phyloP scores from a whole-genome alignment of 768 basidiomycete genomes.

The Hericium coralloides region DNA sequence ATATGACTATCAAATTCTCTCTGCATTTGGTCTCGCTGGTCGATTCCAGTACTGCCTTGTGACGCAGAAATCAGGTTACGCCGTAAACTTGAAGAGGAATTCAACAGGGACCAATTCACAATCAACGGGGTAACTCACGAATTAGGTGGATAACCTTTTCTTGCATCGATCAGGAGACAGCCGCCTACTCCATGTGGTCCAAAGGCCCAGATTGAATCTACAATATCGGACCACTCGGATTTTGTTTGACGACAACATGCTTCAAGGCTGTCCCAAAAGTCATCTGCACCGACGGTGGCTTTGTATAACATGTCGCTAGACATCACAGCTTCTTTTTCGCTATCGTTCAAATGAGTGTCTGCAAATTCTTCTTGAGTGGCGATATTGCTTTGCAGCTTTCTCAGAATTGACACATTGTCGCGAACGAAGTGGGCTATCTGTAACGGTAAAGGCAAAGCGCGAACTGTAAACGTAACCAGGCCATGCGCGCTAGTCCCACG shows the following conservation, averaged over 20 bases:
- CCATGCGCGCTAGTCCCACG: slow-evolving; percentile 58
- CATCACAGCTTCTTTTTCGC: slow-evolving; percentile 35
- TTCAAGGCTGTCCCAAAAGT: slow-evolving; percentile 73
- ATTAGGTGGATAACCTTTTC: slow-evolving; percentile 34
- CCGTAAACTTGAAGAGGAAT: slow-evolving; percentile 35
- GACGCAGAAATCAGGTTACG: slow-evolving; percentile 35
- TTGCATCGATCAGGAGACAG: slow-evolving; percentile 76
- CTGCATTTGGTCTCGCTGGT: slow-evolving; percentile 13
- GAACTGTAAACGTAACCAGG: slow-evolving; percentile 73
- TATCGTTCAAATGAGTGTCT: slow-evolving; percentile 16
- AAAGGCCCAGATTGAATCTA: slow-evolving; percentile 79
- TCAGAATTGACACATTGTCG: slow-evolving; percentile 58
- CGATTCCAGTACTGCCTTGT: slow-evolving; percentile 20
- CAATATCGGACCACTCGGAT: slow-evolving; percentile 68
- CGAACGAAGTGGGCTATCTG: slow-evolving; percentile 67
- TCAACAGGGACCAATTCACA: background rate
- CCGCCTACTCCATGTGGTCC: slow-evolving; percentile 84
- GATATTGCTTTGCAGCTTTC: slow-evolving; percentile 42
- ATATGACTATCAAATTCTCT: slow-evolving; percentile 75
- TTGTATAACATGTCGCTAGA: slow-evolving; percentile 53
- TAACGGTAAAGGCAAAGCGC: slow-evolving; percentile 75
- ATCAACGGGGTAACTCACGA: slow-evolving; percentile 40
- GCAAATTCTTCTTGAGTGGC: slow-evolving; percentile 24
- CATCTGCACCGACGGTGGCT: slow-evolving; percentile 57
- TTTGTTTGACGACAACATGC: slow-evolving; percentile 58